Base-by-base conservation (phyloP, 768 basidiomycete species). In the Rhodotorula diobovata region DNA sequence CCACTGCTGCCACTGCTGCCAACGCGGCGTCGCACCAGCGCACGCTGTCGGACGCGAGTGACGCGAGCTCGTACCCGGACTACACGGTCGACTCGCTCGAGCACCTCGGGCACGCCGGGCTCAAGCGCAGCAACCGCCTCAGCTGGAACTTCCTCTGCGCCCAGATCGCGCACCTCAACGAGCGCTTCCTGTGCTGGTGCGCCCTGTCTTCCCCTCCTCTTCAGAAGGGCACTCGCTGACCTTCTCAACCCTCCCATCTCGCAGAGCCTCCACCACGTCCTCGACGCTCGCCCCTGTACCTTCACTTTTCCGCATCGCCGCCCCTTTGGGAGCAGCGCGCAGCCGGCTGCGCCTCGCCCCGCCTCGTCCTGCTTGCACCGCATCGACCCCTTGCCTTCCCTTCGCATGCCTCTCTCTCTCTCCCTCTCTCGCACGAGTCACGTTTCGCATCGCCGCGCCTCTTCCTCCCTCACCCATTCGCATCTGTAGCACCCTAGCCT, bases 121-220 rank as follows among this genome's bases (percentile, higher is more conserved):
- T 80, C 75, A 92, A 92, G 63, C 45, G 73, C 30, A 64, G 61
- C 60, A 74, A 74, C 56, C 53, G 88, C 72, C 80, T 92, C 79
- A 89, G 85, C 54, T 93, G 91, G 90, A 90, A 90, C 50, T 91
- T 86, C 80, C 84, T 93, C 58, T 88, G 90, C 66, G 87, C 86
- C 79, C 90, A 93, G 82, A 89, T 93, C 63, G 89, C 92, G 77
- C 83, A 86, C 45, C 82, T 93, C 68, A 93, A 93, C 77, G 90
- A 91, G 82, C 91, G 93, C 78, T 93, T 93, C 78, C 78, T 88
- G 72, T 82, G 81, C 63, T 85, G 77, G 48, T 50, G 48, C 48
- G 48, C 25, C 25, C 11, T 50, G 2, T 25, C 48, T 28, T 12
- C 14, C 25, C 23, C 48, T 50, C 15, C 48, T 23, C 23, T 10